Evolutionary conservation across 108 stramenopile species (phyloP), one percentile per base, ranked within the genome.

Genomic region (Aurantiochytrium sp.): DNA sequence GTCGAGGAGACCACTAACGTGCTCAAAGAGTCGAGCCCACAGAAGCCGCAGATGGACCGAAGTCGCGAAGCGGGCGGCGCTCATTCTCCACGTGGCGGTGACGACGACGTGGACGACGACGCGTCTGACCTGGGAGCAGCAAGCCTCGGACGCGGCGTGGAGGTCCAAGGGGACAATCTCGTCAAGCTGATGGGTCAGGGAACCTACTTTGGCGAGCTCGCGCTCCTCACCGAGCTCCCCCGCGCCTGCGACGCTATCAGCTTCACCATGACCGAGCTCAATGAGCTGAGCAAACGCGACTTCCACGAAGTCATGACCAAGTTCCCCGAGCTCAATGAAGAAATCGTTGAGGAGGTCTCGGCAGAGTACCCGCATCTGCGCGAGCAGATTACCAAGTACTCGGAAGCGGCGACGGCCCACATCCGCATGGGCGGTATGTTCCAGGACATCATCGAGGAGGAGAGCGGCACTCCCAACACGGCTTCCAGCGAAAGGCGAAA

Each of bases 161-260:
- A 6, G 6, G 17, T 48, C 32, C 42, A 48, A 6, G 42, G 27
- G n/a, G 73, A 81, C 73, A 48, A 41, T 1, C 6, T 48, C 36
- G 45, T 81, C 12, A 41, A 48, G 27, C 0, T 48, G n/a, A 81
- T 81, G 73, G 73, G 73, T 30, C 10, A 15, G 0, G 73, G 73
- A 6, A 27, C 42, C n/a, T 81, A 48, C 45, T 81, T 81, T 81
- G 73, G 73, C 39, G 73, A 81, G 73, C 73, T 81, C 12, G 73
- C 73, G 36, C 24, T 81, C 21, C 73, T 81, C 45, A 81, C 73
- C 6, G 39, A 6, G 0, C 50, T 48, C 19, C 73, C 73, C 8
- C 73, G 73, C 42, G 45, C 42, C 15, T 81, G 73, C 24, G 45
- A 41, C 30, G 73, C 45, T 24, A 48, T 48, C 1, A 81, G 73